These are phyloP conservation scores for Petrea volubilis DNA, from an alignment of 257 asterid genomes.

Conservation along the genomic window DNA sequence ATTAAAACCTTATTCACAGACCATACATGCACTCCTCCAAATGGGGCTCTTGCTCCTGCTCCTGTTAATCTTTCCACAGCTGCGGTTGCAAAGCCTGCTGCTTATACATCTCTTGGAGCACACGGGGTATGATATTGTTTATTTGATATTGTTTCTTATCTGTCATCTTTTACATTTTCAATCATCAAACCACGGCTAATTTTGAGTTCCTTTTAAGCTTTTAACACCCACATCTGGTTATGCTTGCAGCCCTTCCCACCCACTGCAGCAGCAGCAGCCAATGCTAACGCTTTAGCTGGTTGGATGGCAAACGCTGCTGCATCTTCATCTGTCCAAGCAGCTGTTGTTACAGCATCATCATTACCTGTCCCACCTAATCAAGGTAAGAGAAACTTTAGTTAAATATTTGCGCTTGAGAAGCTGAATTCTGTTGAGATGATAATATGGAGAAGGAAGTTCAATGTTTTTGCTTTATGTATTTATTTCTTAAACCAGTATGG, in stretches of 20 bases:
- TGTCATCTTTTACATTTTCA: no score
- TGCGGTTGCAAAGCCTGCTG: conserved; percentile 76
- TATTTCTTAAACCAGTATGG: background rate
- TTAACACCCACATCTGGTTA: conserved; percentile 20
- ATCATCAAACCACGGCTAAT: background rate
- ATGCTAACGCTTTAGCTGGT: conserved; percentile 92
- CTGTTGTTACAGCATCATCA: conserved; percentile 88
- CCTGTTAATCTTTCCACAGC: conserved; percentile 79
- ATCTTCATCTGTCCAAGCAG: conserved; percentile 96
- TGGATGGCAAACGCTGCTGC: conserved; percentile 99
- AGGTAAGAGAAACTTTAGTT: conserved; percentile 42
- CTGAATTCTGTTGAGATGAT: conserved; percentile 12
- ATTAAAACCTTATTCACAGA: conserved; percentile 89
- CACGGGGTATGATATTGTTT: conserved; percentile 65
- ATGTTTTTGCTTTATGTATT: background rate
- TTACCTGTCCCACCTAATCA: conserved; percentile 87
- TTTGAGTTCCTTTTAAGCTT: background rate
- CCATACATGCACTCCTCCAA: conserved; percentile 80
- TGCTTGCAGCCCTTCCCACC: conserved; percentile 86
- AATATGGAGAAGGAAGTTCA: background rate
- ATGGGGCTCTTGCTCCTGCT: conserved; percentile 81
- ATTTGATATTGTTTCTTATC: background rate
- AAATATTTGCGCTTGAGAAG: conserved; percentile 16
- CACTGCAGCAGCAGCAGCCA: conserved; percentile 76
- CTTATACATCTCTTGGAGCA: conserved; percentile 78